Conservation (phyloP, 176 grass and related monocot species). For the Bromus sterilis region DNA sequence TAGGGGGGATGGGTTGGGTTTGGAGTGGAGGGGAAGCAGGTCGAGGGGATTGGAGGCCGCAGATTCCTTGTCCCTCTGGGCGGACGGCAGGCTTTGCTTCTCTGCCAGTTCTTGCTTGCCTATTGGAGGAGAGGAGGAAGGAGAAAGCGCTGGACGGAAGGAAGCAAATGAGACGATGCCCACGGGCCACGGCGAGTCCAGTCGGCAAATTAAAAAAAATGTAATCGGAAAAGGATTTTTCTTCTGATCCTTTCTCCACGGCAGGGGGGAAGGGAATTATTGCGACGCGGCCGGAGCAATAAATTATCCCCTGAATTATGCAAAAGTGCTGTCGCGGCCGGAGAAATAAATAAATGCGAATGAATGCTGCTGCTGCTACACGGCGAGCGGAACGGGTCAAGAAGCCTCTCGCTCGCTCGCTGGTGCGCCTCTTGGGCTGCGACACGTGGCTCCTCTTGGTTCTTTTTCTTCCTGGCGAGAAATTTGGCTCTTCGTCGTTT, state of each 20-base stretch:
- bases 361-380: not conserved
- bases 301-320: no score
- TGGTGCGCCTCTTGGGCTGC: not conserved
- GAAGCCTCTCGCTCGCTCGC: not conserved
- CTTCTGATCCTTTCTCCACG: no score
- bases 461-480: no score
- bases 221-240: not conserved
- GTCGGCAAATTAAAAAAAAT: no score
- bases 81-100: not conserved
- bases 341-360: no score
- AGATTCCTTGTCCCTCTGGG: not conserved
- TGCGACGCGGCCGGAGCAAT: not conserved
- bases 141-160: not conserved
- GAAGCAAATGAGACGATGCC: not conserved
- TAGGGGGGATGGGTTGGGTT: not conserved
- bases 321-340: not conserved
- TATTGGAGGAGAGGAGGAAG: not conserved
- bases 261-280: not conserved
- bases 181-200: not conserved
- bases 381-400: not conserved
- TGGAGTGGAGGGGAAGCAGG: constrained; percentile 37
- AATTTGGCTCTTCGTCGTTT: no score
- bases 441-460: not conserved
- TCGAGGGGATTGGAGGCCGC: constrained; percentile 14
- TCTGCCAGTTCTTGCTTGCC: not conserved